These are phyloP conservation scores for Neodidymelliopsis sp. DNA, from an alignment of 2,329 filamentous ascomycete genomes.

Conservation along the genomic window DNA sequence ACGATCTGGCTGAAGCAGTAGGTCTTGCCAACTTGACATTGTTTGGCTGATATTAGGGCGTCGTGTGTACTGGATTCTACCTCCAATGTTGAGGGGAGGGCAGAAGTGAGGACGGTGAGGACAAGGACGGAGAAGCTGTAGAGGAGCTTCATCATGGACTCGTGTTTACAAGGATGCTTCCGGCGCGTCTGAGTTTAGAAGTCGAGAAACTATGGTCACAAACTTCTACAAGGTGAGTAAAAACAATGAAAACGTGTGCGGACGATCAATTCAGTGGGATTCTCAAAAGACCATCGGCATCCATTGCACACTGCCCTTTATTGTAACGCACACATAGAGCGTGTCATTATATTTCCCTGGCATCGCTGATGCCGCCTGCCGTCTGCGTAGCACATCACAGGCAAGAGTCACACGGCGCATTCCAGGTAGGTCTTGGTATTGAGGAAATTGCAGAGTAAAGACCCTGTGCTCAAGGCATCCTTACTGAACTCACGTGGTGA, in stretches of 20 bases:
- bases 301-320: too few species aligned
- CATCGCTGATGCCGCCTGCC: conserved; percentile 3
- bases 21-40: conserved; percentile 15
- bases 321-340: too few species aligned
- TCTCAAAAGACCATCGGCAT: too few species aligned
- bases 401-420: background rate
- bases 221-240: too few species aligned
- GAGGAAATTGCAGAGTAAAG: background rate
- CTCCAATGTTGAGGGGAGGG: conserved; percentile 13
- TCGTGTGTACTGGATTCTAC: background rate
- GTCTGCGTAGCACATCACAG: background rate
- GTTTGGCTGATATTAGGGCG: background rate
- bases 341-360: conserved; percentile 1
- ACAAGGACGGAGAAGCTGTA: background rate
- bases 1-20: conserved; percentile 26
- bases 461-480: too few species aligned
- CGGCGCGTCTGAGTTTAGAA: too few species aligned
- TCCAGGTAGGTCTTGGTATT: background rate
- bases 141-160: conserved; percentile 6
- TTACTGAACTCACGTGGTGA: conserved; percentile 8
- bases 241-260: too few species aligned
- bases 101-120: conserved; percentile 2
- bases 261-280: too few species aligned
- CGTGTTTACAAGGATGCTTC: too few species aligned
- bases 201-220: too few species aligned